These are phyloP conservation scores for Avena insularis DNA, from an alignment of 176 grass and related monocot genomes.

Conservation along the genomic window DNA sequence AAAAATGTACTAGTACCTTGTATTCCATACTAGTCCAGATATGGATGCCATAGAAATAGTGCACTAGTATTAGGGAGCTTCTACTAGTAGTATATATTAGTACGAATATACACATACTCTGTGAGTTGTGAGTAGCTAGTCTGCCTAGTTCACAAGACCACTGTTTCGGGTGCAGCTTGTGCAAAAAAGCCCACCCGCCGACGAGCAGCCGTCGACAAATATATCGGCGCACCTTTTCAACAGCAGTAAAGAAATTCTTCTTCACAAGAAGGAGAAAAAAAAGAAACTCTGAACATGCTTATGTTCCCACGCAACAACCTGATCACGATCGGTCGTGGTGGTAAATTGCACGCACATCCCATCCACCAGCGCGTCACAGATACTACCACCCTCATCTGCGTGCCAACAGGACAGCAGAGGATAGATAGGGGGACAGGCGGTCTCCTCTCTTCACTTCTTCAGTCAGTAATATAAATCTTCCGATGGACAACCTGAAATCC, in stretches of 20 bases:
- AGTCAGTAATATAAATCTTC: background rate
- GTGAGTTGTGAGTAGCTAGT: too few species aligned
- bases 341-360: background rate
- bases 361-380: background rate
- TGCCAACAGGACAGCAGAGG: background rate
- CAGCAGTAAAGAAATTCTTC: background rate
- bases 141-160: too few species aligned
- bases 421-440: background rate
- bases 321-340: background rate
- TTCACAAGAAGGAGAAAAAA: background rate
- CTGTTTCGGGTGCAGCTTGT: too few species aligned
- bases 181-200: constrained; percentile 30
- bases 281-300: background rate
- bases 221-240: background rate
- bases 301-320: background rate
- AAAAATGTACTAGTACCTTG: too few species aligned
- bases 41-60: too few species aligned
- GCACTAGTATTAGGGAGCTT: too few species aligned
- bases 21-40: too few species aligned
- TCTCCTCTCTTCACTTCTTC: constrained; percentile 20
- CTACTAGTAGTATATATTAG: too few species aligned
- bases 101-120: too few species aligned
- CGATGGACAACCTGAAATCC: constrained; percentile 45
- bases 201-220: background rate
- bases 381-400: background rate